Percentiles rank a stretch among this genome's conserved stretches.
Conservation (phyloP, 1,284 basidiomycete species). For the Butyriboletus appendiculatus region DNA sequence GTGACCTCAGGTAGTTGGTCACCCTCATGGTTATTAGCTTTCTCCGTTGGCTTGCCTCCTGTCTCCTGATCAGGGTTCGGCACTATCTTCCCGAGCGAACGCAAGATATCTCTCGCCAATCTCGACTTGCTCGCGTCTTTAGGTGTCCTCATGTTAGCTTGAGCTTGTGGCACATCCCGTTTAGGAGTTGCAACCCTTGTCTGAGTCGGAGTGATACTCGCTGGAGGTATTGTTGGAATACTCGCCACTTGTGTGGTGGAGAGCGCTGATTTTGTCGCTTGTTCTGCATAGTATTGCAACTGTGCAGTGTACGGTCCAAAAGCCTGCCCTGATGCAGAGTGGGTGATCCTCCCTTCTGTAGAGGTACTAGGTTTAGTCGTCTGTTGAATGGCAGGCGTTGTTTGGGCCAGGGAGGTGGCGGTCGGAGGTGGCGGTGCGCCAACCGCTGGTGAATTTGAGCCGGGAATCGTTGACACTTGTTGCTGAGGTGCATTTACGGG, state of each 20-base stretch:
- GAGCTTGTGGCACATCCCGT: not conserved
- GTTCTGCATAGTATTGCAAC: constrained; percentile 26
- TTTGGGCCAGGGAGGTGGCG: not conserved
- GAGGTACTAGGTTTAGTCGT: not conserved
- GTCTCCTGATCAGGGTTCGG: constrained; percentile 7
- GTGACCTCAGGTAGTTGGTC: not conserved
- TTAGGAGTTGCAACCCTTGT: constrained; percentile 6
- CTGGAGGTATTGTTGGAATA: not conserved
- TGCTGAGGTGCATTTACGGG: not conserved
- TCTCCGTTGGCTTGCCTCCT: not conserved
- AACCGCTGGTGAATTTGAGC: not conserved
- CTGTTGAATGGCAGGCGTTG: not conserved
- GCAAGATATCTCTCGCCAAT: constrained; percentile 45
- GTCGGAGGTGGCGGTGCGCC: not conserved
- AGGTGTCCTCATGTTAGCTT: constrained; percentile 30
- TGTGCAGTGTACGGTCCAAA: constrained; percentile 17
- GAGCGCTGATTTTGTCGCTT: constrained; percentile 8
- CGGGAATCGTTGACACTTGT: not conserved
- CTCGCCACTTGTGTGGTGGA: not conserved
- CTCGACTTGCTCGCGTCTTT: constrained; percentile 40
- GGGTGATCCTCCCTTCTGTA: not conserved
- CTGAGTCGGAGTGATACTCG: not conserved
- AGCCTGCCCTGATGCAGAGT: not conserved
- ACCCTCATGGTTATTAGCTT: not conserved
- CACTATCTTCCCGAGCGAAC: constrained; percentile 36